phyloP scores from a whole-genome alignment of 1,284 basidiomycete species.

The Neotropicomus parvogracilis region DNA sequence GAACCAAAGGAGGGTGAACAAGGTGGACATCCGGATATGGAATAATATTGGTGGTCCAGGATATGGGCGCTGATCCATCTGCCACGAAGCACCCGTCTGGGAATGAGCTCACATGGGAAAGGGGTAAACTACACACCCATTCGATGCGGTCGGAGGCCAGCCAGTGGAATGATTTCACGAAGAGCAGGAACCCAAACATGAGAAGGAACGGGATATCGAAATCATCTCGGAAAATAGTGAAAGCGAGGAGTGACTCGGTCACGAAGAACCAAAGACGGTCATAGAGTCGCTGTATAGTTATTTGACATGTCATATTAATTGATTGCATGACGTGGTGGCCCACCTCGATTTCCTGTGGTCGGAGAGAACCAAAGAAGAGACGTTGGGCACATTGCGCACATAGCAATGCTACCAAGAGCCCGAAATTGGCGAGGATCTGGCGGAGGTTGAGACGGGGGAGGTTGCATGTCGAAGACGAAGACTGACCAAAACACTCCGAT shows the following conservation, averaged over 20 bases:
- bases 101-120: neutral
- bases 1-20: conserved; percentile 68
- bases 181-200: conserved; percentile 90
- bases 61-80: conserved; percentile 97
- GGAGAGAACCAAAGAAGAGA: conserved; percentile 89
- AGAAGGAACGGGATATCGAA: conserved; percentile 90
- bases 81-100: conserved; percentile 6
- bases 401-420: conserved; percentile 72
- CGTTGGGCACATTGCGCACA: conserved; percentile 77
- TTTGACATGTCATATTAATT: conserved; percentile 4
- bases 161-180: conserved; percentile 98
- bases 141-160: conserved; percentile 92
- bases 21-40: conserved; percentile 75
- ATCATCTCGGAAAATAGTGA: conserved; percentile 95
- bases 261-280: conserved; percentile 97
- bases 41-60: conserved; percentile 80
- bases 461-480: neutral
- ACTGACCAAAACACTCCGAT: conserved; percentile 81
- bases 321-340: conserved; percentile 21
- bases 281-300: conserved; percentile 71
- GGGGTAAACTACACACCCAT: conserved; percentile 60
- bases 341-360: conserved; percentile 91
- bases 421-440: conserved; percentile 95
- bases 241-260: conserved; percentile 91
- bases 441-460: neutral